Evolutionary conservation across 352 stramenopile genomes (phyloP).

Genomic region (Phytophthora agathidicida): DNA sequence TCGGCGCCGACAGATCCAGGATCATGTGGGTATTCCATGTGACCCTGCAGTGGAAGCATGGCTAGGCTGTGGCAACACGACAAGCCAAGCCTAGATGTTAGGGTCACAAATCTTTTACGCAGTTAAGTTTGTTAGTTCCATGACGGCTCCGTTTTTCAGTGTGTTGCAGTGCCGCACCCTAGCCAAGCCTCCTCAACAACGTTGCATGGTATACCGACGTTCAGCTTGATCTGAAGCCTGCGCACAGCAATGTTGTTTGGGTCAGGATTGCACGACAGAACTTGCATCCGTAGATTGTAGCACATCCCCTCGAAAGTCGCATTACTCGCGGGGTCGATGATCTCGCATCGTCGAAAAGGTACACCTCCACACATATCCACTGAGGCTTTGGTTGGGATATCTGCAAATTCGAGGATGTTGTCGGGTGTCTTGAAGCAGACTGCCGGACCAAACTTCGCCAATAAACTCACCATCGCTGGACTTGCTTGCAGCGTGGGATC

Average conservation of each 20-base stretch:
- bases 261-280: conserved; percentile 30
- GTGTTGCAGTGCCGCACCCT: conserved; percentile 4
- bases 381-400: conserved; percentile 24
- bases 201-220: conserved; percentile 18
- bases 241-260: conserved; percentile 24
- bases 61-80: conserved; percentile 26
- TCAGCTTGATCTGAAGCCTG: conserved; percentile 19
- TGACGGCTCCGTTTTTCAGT: too few species aligned
- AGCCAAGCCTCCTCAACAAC: conserved; percentile 25
- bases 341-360: conserved; percentile 18
- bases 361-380: conserved; percentile 25
- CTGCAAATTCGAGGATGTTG: conserved; percentile 23
- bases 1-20: conserved; percentile 31
- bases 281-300: conserved; percentile 31
- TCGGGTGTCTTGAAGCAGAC: conserved; percentile 22
- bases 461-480: conserved; percentile 8
- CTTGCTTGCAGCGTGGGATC: conserved; percentile 6
- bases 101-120: too few species aligned
- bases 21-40: conserved; percentile 15
- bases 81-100: background rate
- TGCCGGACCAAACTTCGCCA: conserved; percentile 4
- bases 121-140: too few species aligned
- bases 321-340: conserved; percentile 7
- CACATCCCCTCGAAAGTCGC: conserved; percentile 19
- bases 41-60: conserved; percentile 30